Evolutionary conservation across 768 basidiomycete species (phyloP).

Genomic region (Paxillus ammoniavirescens): DNA sequence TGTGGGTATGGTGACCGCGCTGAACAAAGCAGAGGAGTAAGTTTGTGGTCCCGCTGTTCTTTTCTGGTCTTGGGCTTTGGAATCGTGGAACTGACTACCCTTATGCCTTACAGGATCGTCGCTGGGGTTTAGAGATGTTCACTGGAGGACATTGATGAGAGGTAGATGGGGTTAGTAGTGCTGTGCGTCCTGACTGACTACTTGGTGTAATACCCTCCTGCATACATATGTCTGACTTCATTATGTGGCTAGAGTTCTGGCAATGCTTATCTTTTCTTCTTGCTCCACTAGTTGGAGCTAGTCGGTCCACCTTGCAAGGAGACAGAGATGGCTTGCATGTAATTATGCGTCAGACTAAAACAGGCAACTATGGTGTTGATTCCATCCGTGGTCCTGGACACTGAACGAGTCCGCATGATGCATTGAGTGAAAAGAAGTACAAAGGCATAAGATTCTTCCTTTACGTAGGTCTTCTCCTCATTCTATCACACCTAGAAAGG

Average conservation of each 20-base stretch:
- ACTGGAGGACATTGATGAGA: background rate
- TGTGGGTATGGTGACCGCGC: constrained; percentile 85
- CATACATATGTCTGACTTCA: constrained; percentile 19
- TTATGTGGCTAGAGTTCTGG: constrained; percentile 14
- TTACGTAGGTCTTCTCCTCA: constrained; percentile 14
- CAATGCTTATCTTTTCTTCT: background rate
- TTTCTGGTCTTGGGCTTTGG: background rate
- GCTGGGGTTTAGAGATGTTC: constrained; percentile 49
- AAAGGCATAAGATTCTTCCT: constrained; percentile 17
- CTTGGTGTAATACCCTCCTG: constrained; percentile 31
- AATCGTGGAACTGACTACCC: constrained; percentile 10
- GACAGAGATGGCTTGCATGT: no score
- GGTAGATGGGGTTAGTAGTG: background rate
- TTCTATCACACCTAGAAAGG: constrained; percentile 1
- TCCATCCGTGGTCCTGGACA: no score
- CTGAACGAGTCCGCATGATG: no score
- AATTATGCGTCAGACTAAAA: no score
- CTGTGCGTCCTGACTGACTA: constrained; percentile 5
- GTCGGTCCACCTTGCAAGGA: no score
- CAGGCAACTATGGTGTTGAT: no score
- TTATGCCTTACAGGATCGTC: constrained; percentile 46
- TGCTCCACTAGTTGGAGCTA: no score
- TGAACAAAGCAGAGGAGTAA: constrained; percentile 98
- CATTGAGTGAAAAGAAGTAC: no score
- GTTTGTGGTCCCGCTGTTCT: constrained; percentile 33